A percentile compares a stretch with the other conserved stretches of the same genome.
Conservation (phyloP, 768 basidiomycete genomes). For the Coprinopsis cinerea region DNA sequence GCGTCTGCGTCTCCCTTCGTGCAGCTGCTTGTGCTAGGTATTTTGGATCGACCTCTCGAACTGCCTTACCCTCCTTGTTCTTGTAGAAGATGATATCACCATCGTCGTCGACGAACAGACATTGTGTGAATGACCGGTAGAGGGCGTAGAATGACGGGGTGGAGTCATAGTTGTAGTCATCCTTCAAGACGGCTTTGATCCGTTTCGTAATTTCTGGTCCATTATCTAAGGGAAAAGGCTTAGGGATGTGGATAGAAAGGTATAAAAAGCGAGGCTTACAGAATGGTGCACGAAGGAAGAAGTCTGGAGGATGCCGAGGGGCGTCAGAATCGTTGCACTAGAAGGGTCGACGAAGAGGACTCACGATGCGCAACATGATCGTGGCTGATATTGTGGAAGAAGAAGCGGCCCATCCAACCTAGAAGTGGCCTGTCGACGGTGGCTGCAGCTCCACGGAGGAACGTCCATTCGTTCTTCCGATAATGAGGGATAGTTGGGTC, state of each 20-base stretch:
- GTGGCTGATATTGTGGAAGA: constrained; percentile 46
- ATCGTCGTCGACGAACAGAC: constrained; percentile 50
- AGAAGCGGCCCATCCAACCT: constrained; percentile 49
- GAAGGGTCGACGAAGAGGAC: constrained; percentile 12
- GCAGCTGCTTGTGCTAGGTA: too few species aligned
- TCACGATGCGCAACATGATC: constrained; percentile 34
- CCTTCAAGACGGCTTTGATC: constrained; percentile 39
- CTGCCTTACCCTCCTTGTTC: constrained; percentile 38
- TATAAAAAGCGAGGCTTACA: constrained; percentile 21
- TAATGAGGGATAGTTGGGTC: constrained; percentile 53
- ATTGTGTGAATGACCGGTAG: constrained; percentile 50
- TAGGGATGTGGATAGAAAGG: neutral
- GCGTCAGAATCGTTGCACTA: neutral
- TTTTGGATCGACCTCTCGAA: constrained; percentile 20
- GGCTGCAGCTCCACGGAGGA: constrained; percentile 45
- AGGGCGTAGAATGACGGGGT: constrained; percentile 44
- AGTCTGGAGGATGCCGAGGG: constrained; percentile 20
- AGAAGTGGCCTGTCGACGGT: constrained; percentile 49
- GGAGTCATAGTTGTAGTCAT: constrained; percentile 52
- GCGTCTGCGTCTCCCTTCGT: too few species aligned
- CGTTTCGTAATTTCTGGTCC: constrained; percentile 48
- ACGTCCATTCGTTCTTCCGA: constrained; percentile 42
- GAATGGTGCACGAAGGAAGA: constrained; percentile 44
- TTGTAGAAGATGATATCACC: constrained; percentile 51
- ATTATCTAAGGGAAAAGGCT: constrained; percentile 34